Evolutionary conservation across 2,329 filamentous ascomycete genomes (phyloP), one percentile per base, ranked within the genome.

Genomic region (Ophiostoma quercus): DNA sequence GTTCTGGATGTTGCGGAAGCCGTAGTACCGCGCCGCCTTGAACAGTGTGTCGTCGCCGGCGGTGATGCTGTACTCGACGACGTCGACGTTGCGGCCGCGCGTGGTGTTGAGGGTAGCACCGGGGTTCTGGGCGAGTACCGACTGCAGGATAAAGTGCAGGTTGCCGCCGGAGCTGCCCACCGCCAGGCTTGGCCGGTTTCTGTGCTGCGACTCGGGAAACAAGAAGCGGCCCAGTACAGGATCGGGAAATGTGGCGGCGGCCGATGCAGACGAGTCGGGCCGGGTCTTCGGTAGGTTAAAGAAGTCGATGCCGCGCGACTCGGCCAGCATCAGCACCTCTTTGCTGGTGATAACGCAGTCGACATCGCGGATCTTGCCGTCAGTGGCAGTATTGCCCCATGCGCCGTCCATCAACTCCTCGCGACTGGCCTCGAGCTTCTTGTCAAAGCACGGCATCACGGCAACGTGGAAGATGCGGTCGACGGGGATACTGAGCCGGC

Each of bases 401-500:
- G 87, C 86, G 7, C 85, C 81, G 77, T 94, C 91, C 0, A 94
- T 98, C 54, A 99, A 85, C 79, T 99, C 95, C 78, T 93, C 90
- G 68, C 95, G 89, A 75, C 93, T 96, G 7, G 95, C 95, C 80
- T 99, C 95, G 37, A 99, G 85, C 79, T 99, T 99, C 83, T 99
- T 99, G 79, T 99, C 95, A 78, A 99, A 98, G 79, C 95, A 99
- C 25, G 95, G 95, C 95, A 99, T 99, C 65, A 99, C 85, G 14
- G 94, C 92, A 68, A 98, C 80, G 79, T 98, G 94, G 92, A 94
- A 99, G 77, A 99, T 93, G 74, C 89, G 87, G 73, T 89, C 88
- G 0, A 93, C 90, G 0, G 89, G 79, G 67, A 97, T 88, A 43
- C 87, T 87, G 72, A 94, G 84, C 68, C 82, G 85, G 74, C 87